Percentiles rank a stretch among this genome's conserved stretches.
These are phyloP conservation scores for Backusella circina DNA, from an alignment of 192 early-diverging fungal species.

Conservation along the genomic window DNA sequence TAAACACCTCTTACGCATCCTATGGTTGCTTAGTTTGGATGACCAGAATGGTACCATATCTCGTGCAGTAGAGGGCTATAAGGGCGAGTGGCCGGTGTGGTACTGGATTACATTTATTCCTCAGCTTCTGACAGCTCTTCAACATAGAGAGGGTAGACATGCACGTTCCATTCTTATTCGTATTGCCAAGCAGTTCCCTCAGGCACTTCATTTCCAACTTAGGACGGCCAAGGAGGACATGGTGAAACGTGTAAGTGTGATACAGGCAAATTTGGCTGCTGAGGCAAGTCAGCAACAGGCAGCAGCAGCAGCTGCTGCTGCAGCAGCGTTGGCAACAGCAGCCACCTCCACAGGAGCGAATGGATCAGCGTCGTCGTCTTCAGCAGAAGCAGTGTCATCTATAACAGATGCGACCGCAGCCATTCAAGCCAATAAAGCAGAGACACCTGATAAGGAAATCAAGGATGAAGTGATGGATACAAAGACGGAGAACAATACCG, in stretches of 20 bases:
- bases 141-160: constrained; percentile 79
- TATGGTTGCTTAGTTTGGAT: constrained; percentile 93
- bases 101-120: constrained; percentile 99
- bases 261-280: constrained; percentile 15
- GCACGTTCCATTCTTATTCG: constrained; percentile 81
- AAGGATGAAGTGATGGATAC: neutral
- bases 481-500: neutral
- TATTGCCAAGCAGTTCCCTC: constrained; percentile 92
- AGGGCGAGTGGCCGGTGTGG: constrained; percentile 89
- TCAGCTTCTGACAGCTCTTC: constrained; percentile 80
- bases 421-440: neutral
- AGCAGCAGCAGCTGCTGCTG: neutral
- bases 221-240: constrained; percentile 91
- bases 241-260: constrained; percentile 45
- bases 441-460: neutral
- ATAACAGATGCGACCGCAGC: neutral
- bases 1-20: constrained; percentile 86
- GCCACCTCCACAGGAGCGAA: neutral
- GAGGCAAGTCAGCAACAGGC: constrained; percentile 14
- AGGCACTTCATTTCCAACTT: constrained; percentile 93
- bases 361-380: neutral
- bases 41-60: constrained; percentile 73
- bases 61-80: constrained; percentile 83
- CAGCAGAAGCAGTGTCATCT: neutral
- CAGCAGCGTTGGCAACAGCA: neutral